Base-by-base conservation (phyloP, 805 yeast species). In the Alloascoidea hylecoeti region DNA sequence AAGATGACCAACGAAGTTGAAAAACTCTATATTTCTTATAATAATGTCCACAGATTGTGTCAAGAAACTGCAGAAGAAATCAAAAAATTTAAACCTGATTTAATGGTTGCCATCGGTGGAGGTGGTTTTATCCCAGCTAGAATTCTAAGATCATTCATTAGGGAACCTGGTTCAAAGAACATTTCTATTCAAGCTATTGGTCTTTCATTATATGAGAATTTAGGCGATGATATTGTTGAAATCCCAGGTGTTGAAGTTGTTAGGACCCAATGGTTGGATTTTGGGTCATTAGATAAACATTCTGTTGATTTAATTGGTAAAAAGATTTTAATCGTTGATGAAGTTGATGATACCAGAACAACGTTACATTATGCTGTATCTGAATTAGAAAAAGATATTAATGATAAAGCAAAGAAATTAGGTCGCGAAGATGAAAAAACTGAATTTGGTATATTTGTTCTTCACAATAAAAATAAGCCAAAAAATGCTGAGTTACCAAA, bases 311-410 rank as follows among this genome's bases (percentile, higher is more conserved):
- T 81, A 41, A 72, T 75, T 33, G 83, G 82, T 39, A 81, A 79
- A 56, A 78, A 70, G 49, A 70, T 81, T 16, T 60, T 81, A 51
- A 75, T 81, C 41, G 81, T 81, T 35, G 94, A 81, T 53, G 94
- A 81, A 56, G 94, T 81, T 35, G 94, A 81, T 56, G 94, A 81
- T 54, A 81, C 94, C 17, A 70, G 94, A 64, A 80, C 88, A 34
- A 81, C 94, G 19, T 64, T 81, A 42, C 88, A 80, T 51, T 81
- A 81, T 50, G 92, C 92, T 3, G 65, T 81, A 30, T 65, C 72
- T 38, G 94, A 81, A 53, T 63, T 81, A 52, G 70, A 78, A 52
- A 75, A 77, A 50, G 94, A 81, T 57, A 77, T 80, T 33, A 72
- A 49, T 6, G 66, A 62, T 33, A 85, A 78, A 58, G 73, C 78